These are phyloP conservation scores for Moesziomyces antarcticus DNA, from an alignment of 1,284 basidiomycete species.

Conservation along the genomic window DNA sequence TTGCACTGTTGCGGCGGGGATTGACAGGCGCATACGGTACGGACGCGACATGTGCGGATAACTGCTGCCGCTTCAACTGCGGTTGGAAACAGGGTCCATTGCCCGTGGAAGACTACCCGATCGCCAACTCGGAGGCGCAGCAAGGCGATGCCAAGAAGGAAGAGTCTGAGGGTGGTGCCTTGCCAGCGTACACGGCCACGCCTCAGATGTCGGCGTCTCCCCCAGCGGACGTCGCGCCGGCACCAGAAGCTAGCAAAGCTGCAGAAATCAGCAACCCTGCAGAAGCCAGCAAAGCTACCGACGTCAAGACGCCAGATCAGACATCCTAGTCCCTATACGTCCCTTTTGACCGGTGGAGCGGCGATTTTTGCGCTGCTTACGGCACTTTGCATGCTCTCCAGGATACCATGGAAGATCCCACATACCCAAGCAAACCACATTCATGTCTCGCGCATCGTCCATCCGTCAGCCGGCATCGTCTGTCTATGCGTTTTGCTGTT, in stretches of 20 bases:
- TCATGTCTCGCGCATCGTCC: too few species aligned
- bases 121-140: slow-evolving; percentile 17
- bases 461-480: too few species aligned
- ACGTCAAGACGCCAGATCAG: slow-evolving; percentile 1
- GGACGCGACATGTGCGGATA: slow-evolving; percentile 30
- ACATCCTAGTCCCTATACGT: not conserved
- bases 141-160: slow-evolving; percentile 14
- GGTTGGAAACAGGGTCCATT: slow-evolving; percentile 34
- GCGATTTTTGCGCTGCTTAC: not conserved
- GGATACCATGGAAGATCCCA: not conserved
- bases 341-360: too few species aligned
- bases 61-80: slow-evolving; percentile 47
- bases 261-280: not conserved
- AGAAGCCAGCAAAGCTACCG: not conserved
- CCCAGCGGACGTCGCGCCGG: not conserved
- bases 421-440: not conserved
- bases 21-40: slow-evolving; percentile 23
- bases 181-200: slow-evolving; percentile 32
- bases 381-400: not conserved
- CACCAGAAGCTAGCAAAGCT: not conserved
- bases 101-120: slow-evolving; percentile 50
- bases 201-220: slow-evolving; percentile 28
- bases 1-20: not conserved
- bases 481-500: too few species aligned
- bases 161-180: not conserved